Base-by-base conservation (phyloP, 495 filamentous ascomycete genomes). In the Staphylotrichum tortipilum region DNA sequence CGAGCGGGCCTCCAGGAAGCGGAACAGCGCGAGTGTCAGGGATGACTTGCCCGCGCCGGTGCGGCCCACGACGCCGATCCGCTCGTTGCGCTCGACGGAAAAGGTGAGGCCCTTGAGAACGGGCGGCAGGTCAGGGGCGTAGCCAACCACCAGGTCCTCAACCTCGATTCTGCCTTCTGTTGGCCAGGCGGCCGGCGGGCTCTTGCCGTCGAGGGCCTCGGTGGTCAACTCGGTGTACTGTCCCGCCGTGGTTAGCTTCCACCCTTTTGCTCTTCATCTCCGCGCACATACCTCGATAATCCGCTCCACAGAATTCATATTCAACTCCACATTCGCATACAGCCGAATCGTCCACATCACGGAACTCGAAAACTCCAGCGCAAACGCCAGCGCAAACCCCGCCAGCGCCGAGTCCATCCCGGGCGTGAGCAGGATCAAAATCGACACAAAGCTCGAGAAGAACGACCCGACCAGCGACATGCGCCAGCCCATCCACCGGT, bases 31-130 rank as follows among this genome's bases (percentile, higher is more conserved):
- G 0, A 94, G 72, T 1, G 87, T 89, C 8, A 94, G 67, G 1
- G 86, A 89, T 0, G 85, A 90, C 59, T 95, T 95, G 15, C 89
- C 89, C 0, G 88, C 87, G 11, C 89, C 89, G 9, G 89, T 94
- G 17, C 89, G 81, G 10, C 89, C 89, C 8, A 92, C 85, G 1
- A 95, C 82, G 14, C 88, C 89, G 31, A 95, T 69, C 3, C 87
- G 75, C 61, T 95, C 79, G 56, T 86, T 86, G 29, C 76, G 73
- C 42, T 86, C 74, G 24, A 90, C 71, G 8, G 65, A 71, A 66
- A 94, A 90, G 23, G 69, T 78, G 21, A 94, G 71, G 0, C 81
- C 85, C 57, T 89, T 87, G 0, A 94, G 68, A 0, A 92, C 81
- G 0, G 86, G 77, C 0, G 84, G 84, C 0, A 91, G 74, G 41